A percentile compares a stretch with the other conserved stretches of the same genome.
phyloP scores from a whole-genome alignment of 257 asterid genomes.

The Lantana camara region DNA sequence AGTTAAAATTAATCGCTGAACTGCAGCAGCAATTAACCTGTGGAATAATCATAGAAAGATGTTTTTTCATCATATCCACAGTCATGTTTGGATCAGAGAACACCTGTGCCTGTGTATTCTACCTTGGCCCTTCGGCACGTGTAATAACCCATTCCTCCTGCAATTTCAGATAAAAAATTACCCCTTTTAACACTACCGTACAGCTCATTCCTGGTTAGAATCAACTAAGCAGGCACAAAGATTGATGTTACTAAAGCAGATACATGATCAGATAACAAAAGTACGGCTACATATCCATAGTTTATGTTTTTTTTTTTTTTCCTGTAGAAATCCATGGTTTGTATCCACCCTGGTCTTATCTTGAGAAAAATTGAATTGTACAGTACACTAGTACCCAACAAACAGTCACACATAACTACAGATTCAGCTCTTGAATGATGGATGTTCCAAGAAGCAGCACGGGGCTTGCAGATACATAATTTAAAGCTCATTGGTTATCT shows the following conservation, averaged over 20 bases:
- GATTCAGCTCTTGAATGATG: constrained; percentile 7
- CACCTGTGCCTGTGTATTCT: constrained; percentile 96
- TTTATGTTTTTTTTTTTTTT: background rate
- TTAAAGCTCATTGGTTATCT: background rate
- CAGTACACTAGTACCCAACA: too few relatives aligned
- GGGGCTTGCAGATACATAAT: background rate
- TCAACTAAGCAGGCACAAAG: background rate
- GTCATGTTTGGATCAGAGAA: constrained; percentile 99
- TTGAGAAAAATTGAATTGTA: too few relatives aligned
- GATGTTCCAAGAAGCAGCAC: constrained; percentile 18
- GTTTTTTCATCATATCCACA: constrained; percentile 97
- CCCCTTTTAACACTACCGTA: constrained; percentile 14
- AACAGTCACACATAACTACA: background rate
- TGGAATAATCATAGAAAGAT: constrained; percentile 94
- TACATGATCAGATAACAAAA: background rate
- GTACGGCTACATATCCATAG: background rate
- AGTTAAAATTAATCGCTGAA: constrained; percentile 2
- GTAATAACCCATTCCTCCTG: constrained; percentile 88
- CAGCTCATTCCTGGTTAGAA: constrained; percentile 1
- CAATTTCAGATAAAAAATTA: constrained; percentile 24
- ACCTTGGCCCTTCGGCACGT: constrained; percentile 90
- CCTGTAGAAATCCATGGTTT: background rate
- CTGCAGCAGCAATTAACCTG: constrained; percentile 60
- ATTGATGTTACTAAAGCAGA: background rate
- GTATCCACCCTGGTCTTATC: background rate